Percentiles rank a stretch among this genome's conserved stretches.
phyloP scores from a whole-genome alignment of 495 filamentous ascomycete genomes.

The Trichoderma virens region DNA sequence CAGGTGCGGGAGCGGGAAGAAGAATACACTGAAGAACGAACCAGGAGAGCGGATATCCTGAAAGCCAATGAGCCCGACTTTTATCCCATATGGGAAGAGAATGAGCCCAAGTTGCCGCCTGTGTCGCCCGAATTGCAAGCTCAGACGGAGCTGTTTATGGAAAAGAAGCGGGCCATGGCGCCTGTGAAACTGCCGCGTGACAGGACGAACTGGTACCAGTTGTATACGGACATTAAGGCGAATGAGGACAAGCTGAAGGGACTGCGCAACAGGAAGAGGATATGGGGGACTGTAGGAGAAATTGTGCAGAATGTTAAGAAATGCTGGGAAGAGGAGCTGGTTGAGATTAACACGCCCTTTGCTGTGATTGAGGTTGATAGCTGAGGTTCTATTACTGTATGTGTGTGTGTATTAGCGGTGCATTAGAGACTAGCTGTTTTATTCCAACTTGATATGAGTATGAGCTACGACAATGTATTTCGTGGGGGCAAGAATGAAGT shows the following conservation, averaged over 20 bases:
- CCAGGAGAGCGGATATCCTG: background rate
- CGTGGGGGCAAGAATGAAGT: no score
- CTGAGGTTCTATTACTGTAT: background rate
- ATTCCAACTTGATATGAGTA: no score
- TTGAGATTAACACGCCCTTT: background rate
- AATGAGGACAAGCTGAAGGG: background rate
- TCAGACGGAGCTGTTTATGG: background rate
- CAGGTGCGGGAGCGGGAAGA: background rate
- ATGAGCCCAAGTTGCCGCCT: background rate
- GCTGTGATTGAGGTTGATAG: background rate
- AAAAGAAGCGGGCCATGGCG: background rate
- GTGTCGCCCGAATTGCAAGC: background rate
- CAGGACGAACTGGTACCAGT: background rate
- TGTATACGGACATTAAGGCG: background rate
- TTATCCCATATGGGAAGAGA: background rate
- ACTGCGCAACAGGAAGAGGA: background rate
- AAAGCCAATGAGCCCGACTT: background rate
- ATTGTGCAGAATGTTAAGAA: background rate
- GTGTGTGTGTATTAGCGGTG: no score
- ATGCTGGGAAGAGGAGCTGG: background rate
- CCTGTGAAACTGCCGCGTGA: background rate
- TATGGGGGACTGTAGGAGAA: background rate
- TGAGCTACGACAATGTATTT: no score
- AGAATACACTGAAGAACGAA: background rate
- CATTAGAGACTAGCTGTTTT: no score